Conservation (phyloP, 371 early-diverging fungal genomes). For the Mycotypha africana region DNA sequence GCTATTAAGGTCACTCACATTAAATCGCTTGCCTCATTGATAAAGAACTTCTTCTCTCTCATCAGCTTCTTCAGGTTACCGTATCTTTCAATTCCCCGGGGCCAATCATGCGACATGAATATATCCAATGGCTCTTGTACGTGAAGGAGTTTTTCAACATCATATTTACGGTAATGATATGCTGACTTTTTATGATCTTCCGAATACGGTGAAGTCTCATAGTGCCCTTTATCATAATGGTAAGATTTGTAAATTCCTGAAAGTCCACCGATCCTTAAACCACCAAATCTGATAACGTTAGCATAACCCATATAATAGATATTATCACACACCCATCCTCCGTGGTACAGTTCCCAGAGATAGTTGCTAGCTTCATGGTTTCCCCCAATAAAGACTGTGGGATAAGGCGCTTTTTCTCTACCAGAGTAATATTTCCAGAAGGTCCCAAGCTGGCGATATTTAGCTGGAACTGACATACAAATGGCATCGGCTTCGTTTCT, state of each 20-base stretch:
- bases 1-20: too few relatives aligned
- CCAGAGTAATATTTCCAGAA: conserved; percentile 94
- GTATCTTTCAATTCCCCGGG: conserved; percentile 73
- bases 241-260: conserved; percentile 86
- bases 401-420: conserved; percentile 70
- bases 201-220: conserved; percentile 73
- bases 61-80: conserved; percentile 69
- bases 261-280: conserved; percentile 87
- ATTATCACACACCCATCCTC: conserved; percentile 95
- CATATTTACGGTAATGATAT: conserved; percentile 87
- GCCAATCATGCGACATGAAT: conserved; percentile 97
- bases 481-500: conserved; percentile 81
- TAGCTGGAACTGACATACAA: conserved; percentile 76
- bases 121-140: conserved; percentile 71
- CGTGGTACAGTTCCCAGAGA: conserved; percentile 90
- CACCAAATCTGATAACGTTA: conserved; percentile 79
- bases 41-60: conserved; percentile 64
- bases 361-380: conserved; percentile 96
- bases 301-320: conserved; percentile 92
- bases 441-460: conserved; percentile 74
- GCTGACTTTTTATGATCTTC: conserved; percentile 53
- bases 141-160: conserved; percentile 70
- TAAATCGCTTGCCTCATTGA: conserved; percentile 58
- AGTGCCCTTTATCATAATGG: conserved; percentile 75
- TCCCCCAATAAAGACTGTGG: conserved; percentile 95